Percentiles rank a stretch among this genome's conserved stretches.
Conservation (phyloP, 495 filamentous ascomycete genomes). For the Lasiosphaeris hirsuta region DNA sequence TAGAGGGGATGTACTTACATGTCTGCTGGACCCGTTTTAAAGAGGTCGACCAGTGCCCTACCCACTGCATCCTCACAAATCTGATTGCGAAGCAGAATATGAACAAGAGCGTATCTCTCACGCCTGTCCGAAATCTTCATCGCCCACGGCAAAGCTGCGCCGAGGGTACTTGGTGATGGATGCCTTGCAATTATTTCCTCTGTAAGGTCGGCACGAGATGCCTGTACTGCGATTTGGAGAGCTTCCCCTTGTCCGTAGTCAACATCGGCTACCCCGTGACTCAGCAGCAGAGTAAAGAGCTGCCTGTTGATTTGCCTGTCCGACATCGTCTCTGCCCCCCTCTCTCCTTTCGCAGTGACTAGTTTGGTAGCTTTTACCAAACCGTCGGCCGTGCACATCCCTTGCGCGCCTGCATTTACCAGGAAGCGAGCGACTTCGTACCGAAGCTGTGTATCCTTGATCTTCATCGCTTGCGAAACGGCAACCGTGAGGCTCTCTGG, state of each 20-base stretch:
- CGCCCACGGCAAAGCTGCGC: conserved; percentile 25
- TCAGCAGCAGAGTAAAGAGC: conserved; percentile 34
- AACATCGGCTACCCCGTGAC: conserved; percentile 42
- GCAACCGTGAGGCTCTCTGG: conserved; percentile 20
- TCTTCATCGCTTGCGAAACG: conserved; percentile 22
- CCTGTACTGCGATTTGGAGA: conserved; percentile 34
- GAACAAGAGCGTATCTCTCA: conserved; percentile 16
- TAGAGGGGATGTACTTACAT: conserved; percentile 13
- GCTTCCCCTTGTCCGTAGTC: conserved; percentile 34
- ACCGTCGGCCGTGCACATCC: conserved; percentile 22
- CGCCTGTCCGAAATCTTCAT: conserved; percentile 14
- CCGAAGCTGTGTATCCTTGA: conserved; percentile 13
- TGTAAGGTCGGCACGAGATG: conserved; percentile 27
- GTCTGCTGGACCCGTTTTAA: conserved; percentile 25
- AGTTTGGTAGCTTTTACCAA: conserved; percentile 22
- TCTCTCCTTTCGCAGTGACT: conserved; percentile 5
- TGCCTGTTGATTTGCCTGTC: conserved; percentile 23
- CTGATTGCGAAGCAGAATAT: conserved; percentile 22
- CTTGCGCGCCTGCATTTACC: conserved; percentile 23
- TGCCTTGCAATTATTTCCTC: conserved; percentile 32
- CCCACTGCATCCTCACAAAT: conserved; percentile 30
- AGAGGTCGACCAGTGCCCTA: conserved; percentile 34
- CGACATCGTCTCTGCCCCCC: conserved; percentile 1
- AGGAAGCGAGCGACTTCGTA: conserved; percentile 20
- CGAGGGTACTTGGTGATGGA: conserved; percentile 28